Percentiles rank a stretch among this genome's conserved stretches.
Conservation (phyloP, 306 rosid genomes). For the Sophora flavescens region DNA sequence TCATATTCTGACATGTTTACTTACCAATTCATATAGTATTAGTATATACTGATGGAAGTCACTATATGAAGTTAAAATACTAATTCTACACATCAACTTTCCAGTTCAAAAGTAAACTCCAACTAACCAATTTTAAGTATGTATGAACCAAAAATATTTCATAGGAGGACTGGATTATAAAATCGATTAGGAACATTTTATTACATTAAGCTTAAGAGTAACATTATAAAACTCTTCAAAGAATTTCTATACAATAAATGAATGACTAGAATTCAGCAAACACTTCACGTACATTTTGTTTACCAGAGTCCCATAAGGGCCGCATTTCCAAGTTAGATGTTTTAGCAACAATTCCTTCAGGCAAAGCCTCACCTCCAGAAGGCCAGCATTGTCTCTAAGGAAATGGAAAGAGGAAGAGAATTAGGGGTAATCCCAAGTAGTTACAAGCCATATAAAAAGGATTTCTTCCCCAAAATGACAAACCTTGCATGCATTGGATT, state of each 20-base stretch:
- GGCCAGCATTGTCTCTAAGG: slow-evolving; percentile 68
- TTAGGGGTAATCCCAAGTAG: slow-evolving; percentile 4
- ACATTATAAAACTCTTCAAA: background rate
- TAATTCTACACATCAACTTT: slow-evolving; percentile 17
- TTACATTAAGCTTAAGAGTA: background rate
- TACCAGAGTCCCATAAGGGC: slow-evolving; percentile 71
- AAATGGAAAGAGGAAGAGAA: slow-evolving; percentile 4
- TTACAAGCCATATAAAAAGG: background rate
- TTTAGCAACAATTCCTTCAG: slow-evolving; percentile 70
- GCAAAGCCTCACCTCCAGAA: slow-evolving; percentile 70
- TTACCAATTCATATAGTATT: too few species aligned
- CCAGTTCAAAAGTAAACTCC: slow-evolving; percentile 10
- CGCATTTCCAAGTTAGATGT: slow-evolving; percentile 81
- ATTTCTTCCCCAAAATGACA: slow-evolving; percentile 21
- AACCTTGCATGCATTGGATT: slow-evolving; percentile 71
- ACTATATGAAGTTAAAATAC: background rate
- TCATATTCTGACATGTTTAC: background rate
- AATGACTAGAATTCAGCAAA: slow-evolving; percentile 6
- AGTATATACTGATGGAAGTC: background rate
- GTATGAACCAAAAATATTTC: slow-evolving; percentile 3
- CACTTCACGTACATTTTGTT: slow-evolving; percentile 41
- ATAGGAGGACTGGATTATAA: background rate
- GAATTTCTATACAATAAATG: slow-evolving; percentile 21
- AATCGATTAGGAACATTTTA: slow-evolving; percentile 16
- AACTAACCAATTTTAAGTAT: background rate